Conservation (phyloP, 2,329 filamentous ascomycete genomes). For the Didymella arachidicola region DNA sequence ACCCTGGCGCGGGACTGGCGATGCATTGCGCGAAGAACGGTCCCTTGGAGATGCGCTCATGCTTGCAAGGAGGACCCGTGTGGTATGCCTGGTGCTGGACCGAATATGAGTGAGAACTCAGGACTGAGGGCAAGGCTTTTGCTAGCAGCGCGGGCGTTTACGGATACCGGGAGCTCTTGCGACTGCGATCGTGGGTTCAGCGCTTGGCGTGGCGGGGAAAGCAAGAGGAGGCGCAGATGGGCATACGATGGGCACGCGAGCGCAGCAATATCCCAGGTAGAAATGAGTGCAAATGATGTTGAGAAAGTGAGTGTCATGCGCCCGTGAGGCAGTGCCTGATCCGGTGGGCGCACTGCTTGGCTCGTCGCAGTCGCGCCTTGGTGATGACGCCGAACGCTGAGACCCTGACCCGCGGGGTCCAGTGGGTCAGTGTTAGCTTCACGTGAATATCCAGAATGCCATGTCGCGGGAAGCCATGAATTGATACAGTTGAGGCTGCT, state of each 20-base stretch:
- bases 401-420: conserved; percentile 13
- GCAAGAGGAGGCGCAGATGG: conserved; percentile 17
- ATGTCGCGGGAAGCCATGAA: neutral
- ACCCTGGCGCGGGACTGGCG: conserved; percentile 33
- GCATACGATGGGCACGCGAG: conserved; percentile 11
- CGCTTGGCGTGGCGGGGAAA: conserved; percentile 42
- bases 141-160: conserved; percentile 23
- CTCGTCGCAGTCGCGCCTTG: conserved; percentile 18
- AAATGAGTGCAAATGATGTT: conserved; percentile 6
- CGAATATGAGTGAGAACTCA: neutral
- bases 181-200: conserved; percentile 28
- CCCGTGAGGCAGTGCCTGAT: conserved; percentile 24
- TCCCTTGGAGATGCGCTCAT: conserved; percentile 49
- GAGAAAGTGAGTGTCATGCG: neutral
- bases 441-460: conserved; percentile 4
- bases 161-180: conserved; percentile 35
- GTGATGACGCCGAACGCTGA: conserved; percentile 10
- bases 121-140: conserved; percentile 23
- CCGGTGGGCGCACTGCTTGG: conserved; percentile 36
- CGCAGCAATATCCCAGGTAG: neutral
- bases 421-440: conserved; percentile 5
- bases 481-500: conserved; percentile 3
- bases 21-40: conserved; percentile 31
- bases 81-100: neutral
- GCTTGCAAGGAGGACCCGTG: neutral